These are phyloP conservation scores for Lipomyces mesembrius DNA, from an alignment of 805 yeast species.

Conservation along the genomic window DNA sequence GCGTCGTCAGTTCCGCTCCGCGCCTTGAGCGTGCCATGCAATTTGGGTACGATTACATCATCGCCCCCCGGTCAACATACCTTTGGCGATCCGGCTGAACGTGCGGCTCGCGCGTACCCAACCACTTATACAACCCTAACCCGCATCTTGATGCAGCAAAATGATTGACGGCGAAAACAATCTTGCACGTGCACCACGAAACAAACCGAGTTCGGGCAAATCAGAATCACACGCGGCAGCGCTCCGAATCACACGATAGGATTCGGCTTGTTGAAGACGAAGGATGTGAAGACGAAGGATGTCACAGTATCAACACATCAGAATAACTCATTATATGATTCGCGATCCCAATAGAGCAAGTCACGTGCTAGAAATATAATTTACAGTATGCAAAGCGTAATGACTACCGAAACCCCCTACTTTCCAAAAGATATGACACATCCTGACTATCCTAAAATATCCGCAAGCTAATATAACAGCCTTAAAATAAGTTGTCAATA, in stretches of 20 bases:
- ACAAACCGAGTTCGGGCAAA: background rate
- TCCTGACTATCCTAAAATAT: background rate
- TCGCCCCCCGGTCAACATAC: too few species aligned
- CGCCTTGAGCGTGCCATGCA: background rate
- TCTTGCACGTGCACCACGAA: background rate
- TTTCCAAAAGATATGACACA: background rate
- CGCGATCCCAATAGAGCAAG: background rate
- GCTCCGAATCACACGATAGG: too few species aligned
- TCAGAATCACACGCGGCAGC: background rate
- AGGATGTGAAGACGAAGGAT: too few species aligned
- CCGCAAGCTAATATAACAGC: background rate
- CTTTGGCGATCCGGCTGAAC: background rate
- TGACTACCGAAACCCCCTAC: background rate
- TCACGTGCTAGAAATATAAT: background rate
- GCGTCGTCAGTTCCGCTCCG: background rate
- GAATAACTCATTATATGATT: background rate
- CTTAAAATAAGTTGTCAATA: slow-evolving; percentile 19
- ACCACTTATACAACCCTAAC: background rate
- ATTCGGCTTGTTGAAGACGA: too few species aligned
- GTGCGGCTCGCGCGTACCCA: background rate
- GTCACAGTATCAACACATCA: background rate
- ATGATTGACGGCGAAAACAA: background rate
- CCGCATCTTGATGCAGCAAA: background rate
- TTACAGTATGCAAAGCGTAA: too few species aligned
- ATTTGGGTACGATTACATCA: background rate